Evolutionary conservation across 1,139 yeast genomes (phyloP).

Genomic region (Diutina sp.): DNA sequence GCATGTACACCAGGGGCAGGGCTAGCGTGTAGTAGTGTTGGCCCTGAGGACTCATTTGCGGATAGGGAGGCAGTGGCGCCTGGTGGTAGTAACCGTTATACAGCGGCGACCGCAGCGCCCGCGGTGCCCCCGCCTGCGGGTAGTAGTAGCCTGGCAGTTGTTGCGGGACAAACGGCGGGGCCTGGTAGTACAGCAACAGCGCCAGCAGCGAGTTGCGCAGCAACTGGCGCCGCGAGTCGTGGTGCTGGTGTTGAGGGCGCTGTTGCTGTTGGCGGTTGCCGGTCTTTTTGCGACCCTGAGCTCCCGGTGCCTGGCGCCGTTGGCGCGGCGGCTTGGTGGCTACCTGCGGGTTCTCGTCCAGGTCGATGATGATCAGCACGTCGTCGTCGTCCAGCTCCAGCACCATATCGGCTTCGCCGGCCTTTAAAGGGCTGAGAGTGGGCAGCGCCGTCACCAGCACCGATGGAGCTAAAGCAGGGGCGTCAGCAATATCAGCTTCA

Average conservation of each 20-base stretch:
- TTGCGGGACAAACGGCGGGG: neutral
- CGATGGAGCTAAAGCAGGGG: neutral
- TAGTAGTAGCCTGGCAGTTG: neutral
- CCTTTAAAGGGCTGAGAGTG: neutral
- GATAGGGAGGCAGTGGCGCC: neutral
- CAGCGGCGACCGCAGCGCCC: neutral
- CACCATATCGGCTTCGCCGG: neutral
- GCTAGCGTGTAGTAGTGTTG: neutral
- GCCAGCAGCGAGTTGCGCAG: conserved; percentile 1
- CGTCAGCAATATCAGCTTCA: too few relatives aligned
- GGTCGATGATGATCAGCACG: conserved; percentile 1
- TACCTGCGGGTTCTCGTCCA: neutral
- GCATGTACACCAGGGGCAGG: neutral
- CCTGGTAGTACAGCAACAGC: neutral
- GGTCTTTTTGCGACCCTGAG: neutral
- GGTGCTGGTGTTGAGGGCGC: neutral
- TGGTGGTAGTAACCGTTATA: neutral
- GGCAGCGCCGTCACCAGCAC: neutral
- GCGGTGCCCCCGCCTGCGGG: neutral
- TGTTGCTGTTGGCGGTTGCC: neutral
- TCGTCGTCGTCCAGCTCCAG: neutral
- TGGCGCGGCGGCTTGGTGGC: neutral
- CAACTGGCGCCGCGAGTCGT: neutral
- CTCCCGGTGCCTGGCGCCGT: neutral
- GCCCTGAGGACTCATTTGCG: neutral